Conservation (phyloP, 2,329 filamentous ascomycete genomes). For the Diaporthe sp. region DNA sequence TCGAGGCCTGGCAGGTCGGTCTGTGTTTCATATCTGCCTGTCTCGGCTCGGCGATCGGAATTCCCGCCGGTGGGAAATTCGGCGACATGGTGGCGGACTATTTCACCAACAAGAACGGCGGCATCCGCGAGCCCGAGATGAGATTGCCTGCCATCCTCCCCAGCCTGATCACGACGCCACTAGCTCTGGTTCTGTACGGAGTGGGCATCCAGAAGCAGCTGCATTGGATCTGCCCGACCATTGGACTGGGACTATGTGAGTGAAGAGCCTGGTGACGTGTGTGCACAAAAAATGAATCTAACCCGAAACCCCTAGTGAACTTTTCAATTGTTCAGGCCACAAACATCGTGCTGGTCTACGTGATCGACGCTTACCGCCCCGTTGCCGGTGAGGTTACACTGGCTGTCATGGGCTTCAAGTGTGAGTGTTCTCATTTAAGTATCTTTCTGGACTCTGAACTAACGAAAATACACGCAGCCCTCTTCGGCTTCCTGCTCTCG, state of each 20-base stretch:
- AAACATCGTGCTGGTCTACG: conserved; percentile 68
- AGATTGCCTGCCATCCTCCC: conserved; percentile 66
- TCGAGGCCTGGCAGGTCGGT: conserved; percentile 60
- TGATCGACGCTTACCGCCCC: conserved; percentile 69
- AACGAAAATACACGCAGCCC: conserved; percentile 48
- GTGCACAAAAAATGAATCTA: not conserved
- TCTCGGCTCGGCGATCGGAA: conserved; percentile 61
- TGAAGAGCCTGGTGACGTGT: conserved; percentile 33
- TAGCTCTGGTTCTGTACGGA: conserved; percentile 60
- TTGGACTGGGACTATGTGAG: conserved; percentile 66
- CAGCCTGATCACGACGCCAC: conserved; percentile 63
- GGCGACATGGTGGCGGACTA: conserved; percentile 62
- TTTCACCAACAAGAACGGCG: conserved; percentile 64
- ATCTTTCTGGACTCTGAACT: not conserved
- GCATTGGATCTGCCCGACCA: conserved; percentile 68
- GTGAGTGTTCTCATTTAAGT: conserved; percentile 47
- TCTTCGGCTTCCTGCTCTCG: conserved; percentile 69
- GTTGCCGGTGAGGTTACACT: conserved; percentile 68
- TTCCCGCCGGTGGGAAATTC: conserved; percentile 62
- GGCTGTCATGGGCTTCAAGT: conserved; percentile 67
- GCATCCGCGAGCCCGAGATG: conserved; percentile 71
- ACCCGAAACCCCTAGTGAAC: conserved; percentile 54
- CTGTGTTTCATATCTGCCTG: conserved; percentile 64
- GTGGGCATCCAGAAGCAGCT: conserved; percentile 59
- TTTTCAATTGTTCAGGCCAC: conserved; percentile 69